Conservation (phyloP, 2,329 filamentous ascomycete species). For the Ceratocystis harringtonii region DNA sequence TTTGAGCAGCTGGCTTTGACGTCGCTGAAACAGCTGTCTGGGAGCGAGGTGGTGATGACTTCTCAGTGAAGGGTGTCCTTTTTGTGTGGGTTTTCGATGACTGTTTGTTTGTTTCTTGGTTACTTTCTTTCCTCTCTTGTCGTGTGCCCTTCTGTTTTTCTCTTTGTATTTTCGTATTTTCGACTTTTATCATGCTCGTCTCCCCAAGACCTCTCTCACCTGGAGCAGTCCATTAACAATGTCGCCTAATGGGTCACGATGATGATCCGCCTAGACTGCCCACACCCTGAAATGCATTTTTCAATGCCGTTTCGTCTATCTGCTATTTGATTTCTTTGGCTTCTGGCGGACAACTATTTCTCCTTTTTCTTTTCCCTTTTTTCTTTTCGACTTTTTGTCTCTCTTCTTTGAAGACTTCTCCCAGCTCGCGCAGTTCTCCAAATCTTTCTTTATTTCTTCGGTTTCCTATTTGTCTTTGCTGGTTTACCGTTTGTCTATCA, state of each 20-base stretch:
- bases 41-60: background rate
- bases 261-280: background rate
- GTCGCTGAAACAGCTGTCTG: background rate
- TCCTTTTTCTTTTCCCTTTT: background rate
- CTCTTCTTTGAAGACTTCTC: background rate
- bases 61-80: background rate
- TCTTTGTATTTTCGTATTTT: background rate
- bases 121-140: background rate
- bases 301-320: conserved; percentile 1
- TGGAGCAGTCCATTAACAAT: conserved; percentile 4
- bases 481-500: background rate
- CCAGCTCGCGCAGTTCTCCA: background rate
- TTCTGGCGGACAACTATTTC: background rate
- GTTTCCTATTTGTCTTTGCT: background rate
- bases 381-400: background rate
- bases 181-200: conserved; percentile 14
- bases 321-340: background rate
- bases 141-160: background rate
- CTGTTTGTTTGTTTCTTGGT: background rate
- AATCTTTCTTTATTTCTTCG: background rate
- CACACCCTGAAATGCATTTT: background rate
- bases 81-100: background rate
- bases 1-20: background rate
- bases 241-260: background rate
- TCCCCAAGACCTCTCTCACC: conserved; percentile 5